phyloP scores from a whole-genome alignment of 2,329 filamentous ascomycete genomes.

The Pyrenophora tritici-repentis region DNA sequence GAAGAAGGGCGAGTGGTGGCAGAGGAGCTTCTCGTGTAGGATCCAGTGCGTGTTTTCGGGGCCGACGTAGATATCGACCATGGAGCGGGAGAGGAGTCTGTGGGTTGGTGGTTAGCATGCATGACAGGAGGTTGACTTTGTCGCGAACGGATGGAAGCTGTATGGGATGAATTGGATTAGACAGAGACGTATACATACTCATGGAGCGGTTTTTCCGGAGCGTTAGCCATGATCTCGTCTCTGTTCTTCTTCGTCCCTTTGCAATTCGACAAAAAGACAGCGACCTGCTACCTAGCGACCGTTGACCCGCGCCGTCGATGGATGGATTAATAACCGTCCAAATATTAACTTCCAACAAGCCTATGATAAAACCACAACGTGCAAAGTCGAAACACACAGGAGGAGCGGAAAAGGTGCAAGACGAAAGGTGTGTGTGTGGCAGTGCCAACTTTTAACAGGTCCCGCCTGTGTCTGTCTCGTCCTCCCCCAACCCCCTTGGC shows the following conservation, averaged over 20 bases:
- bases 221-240: conserved; percentile 27
- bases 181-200: conserved; percentile 28
- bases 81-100: conserved; percentile 59
- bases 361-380: too few species aligned
- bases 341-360: neutral
- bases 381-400: too few species aligned
- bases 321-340: too few species aligned
- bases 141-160: too few species aligned
- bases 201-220: conserved; percentile 42
- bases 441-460: conserved; percentile 13
- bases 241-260: neutral
- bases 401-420: neutral
- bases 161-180: too few species aligned
- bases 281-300: conserved; percentile 3
- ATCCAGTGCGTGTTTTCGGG: conserved; percentile 60
- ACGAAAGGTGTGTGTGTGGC: conserved; percentile 6
- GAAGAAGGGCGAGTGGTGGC: conserved; percentile 60
- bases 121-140: too few species aligned
- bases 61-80: conserved; percentile 63
- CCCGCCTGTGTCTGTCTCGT: neutral
- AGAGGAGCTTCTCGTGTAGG: conserved; percentile 62
- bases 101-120: neutral
- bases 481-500: conserved; percentile 8
- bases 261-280: too few species aligned
- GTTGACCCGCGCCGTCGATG: neutral